These are phyloP conservation scores for Penicillium silybi DNA, from an alignment of 495 filamentous ascomycete genomes.

Conservation along the genomic window DNA sequence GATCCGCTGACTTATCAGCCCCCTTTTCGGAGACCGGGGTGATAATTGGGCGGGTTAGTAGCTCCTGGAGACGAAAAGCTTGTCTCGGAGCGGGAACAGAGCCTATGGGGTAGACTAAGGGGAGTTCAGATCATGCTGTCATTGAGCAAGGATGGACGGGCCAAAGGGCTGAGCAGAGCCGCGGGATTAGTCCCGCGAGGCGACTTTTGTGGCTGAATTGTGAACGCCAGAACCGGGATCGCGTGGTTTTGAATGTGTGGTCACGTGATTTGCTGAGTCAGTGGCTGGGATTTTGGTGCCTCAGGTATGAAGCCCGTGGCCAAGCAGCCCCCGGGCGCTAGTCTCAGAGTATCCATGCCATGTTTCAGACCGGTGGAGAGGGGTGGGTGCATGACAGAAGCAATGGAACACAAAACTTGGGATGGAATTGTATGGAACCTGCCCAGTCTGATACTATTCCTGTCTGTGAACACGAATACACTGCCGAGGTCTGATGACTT, in stretches of 20 bases:
- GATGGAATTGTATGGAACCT: not conserved
- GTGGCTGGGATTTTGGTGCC: not conserved
- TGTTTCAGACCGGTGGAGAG: conserved; percentile 26
- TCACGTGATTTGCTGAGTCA: conserved; percentile 7
- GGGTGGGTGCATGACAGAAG: not conserved
- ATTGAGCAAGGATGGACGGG: conserved; percentile 16
- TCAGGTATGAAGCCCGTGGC: conserved; percentile 1
- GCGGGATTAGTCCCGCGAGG: conserved; percentile 10
- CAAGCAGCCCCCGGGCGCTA: conserved; percentile 13
- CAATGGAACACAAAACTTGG: not conserved
- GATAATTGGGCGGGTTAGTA: conserved; percentile 15
- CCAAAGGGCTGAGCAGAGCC: conserved; percentile 12
- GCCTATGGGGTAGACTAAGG: not conserved
- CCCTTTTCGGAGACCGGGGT: not conserved
- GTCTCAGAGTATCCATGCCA: conserved; percentile 17
- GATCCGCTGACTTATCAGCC: conserved; percentile 4
- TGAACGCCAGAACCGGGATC: not conserved
- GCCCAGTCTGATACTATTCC: not conserved
- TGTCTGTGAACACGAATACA: not conserved
- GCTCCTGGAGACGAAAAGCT: conserved; percentile 6
- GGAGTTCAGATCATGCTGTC: conserved; percentile 17
- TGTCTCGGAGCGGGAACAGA: conserved; percentile 1
- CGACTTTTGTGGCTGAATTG: conserved; percentile 4
- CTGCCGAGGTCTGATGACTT: not conserved
- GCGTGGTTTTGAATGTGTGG: conserved; percentile 10